Evolutionary conservation across 129 eudicot species (phyloP), one percentile per base, ranked within the genome.

Genomic region (Centella asiatica): DNA sequence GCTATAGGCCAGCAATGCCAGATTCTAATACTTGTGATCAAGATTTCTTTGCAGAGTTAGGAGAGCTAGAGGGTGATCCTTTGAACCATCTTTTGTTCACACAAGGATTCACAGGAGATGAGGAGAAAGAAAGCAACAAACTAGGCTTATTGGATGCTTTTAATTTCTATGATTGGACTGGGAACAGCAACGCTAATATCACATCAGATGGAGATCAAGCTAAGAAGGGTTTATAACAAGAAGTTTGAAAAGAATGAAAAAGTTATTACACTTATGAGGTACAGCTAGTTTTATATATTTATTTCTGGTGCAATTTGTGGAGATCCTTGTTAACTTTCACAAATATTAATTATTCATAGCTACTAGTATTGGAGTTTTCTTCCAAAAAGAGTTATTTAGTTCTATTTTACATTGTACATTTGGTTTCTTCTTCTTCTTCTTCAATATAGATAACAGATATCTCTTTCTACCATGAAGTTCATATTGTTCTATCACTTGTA

Each of bases 21-120:
- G 84, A 56, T 5, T 62, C 77, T 8, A 74, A 56, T 63, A 72
- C 48, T 3, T 5, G 37, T 11, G 78, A 77, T 11, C 37, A 57
- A 11, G 95, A 89, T 70, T 82, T 82, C 64, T 88, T 85, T 70
- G 85, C 94, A 0, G 85, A 85, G 26, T 74, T 88, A 65, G 87
- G 85, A 15, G 96, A 85, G 45, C 76, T 88, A 37, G 90, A 85
- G 57, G 78, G 66, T 27, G 95, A 85, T 68, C 94, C 97, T 5
- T 75, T 89, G 29, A 74, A 77, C n/a, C n/a, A n/a, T 57, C 76
- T 82, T 57, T 72, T 88, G 77, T 79, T 89, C 68, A 71, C 74
- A 19, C 83, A 78, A 60, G 92, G 80, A 52, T 83, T 82, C 50
- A 77, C 84, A 44, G 77, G 73, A 32, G 83, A 60, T 44, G 70